phyloP scores from a whole-genome alignment of 108 stramenopile genomes.

The Stephanodiscus minutulus region DNA sequence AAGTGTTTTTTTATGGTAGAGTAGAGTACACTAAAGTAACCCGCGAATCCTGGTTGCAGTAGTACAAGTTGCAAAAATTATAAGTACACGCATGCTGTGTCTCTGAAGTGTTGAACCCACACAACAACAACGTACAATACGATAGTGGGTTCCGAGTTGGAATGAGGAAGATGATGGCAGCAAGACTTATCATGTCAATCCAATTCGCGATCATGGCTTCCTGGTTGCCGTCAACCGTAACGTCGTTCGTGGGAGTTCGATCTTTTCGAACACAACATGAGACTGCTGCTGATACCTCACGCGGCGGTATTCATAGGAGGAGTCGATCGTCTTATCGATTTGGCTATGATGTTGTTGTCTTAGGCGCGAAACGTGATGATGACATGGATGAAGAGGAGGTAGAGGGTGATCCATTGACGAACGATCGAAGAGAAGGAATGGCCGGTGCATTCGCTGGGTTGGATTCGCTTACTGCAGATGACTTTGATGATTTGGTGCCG shows the following conservation, averaged over 20 bases:
- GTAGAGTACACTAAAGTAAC: no score
- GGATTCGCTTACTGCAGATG: constrained; percentile 30
- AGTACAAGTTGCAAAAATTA: no score
- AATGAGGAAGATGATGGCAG: neutral
- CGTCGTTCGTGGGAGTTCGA: constrained; percentile 1
- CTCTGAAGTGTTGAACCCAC: no score
- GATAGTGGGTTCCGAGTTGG: no score
- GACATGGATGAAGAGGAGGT: constrained; percentile 13
- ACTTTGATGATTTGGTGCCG: constrained; percentile 37
- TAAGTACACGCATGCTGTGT: no score
- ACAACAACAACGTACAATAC: no score
- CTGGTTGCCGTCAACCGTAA: neutral
- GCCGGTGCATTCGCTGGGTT: constrained; percentile 44
- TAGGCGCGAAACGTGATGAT: neutral
- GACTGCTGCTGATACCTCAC: neutral
- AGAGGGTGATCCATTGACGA: constrained; percentile 14
- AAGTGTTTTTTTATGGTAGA: no score
- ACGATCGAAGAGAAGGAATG: constrained; percentile 48
- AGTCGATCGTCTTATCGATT: neutral
- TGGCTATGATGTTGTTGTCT: neutral
- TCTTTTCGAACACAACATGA: neutral
- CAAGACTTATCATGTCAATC: neutral
- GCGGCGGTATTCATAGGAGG: neutral
- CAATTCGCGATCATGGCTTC: neutral
- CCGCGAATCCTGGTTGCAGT: no score